Evolutionary conservation across 73 alveolate genomes (phyloP), one percentile per base, ranked within the genome.

Genomic region (Paramecium bursaria): DNA sequence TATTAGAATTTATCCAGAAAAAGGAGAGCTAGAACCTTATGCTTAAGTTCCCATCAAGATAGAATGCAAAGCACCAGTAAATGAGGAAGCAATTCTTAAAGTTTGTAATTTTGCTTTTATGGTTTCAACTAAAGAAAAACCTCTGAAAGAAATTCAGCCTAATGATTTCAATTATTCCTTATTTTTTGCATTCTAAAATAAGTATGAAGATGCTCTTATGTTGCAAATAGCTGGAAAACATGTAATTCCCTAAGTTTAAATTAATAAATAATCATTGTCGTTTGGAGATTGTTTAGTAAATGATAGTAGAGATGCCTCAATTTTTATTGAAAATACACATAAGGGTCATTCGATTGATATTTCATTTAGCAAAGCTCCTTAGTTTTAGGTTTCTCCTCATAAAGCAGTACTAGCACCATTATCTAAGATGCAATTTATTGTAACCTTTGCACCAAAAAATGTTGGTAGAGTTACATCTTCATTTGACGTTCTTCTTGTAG

Each of bases 251-350:
- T 27, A 77, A 54, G 75, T 77, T 44, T 35, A 51, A 39, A 55
- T 77, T 7, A 77, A 77, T 54, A 77, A 77, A 77, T 33, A 60
- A 39, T 51, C 75, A 0, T 39, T 77, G 30, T 54, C 75, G 1
- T 77, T 77, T 77, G 88, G 88, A 21, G 88, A 77, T 15, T 77
- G 88, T 51, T 53, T 35, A 17, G 85, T 48, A 22, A 60, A 77
- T 77, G 85, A 77, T 22, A 47, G 55, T 1, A 77, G 82, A 47
- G 88, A 77, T 25, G 79, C 88, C 9, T 39, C 53, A 44, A 27
- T 77, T 6, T 61, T 77, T 53, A 46, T 77, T 15, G 88, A 77
- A 54, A 77, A 77, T 53, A 52, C 75, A 7, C 88, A 77, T 77
- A 77, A 53, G 26, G 11, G 31, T 3, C 30, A 53, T 15, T 46